Base-by-base conservation (phyloP, 441 rosid genomes). In the Bocquillonia castaneifolia region DNA sequence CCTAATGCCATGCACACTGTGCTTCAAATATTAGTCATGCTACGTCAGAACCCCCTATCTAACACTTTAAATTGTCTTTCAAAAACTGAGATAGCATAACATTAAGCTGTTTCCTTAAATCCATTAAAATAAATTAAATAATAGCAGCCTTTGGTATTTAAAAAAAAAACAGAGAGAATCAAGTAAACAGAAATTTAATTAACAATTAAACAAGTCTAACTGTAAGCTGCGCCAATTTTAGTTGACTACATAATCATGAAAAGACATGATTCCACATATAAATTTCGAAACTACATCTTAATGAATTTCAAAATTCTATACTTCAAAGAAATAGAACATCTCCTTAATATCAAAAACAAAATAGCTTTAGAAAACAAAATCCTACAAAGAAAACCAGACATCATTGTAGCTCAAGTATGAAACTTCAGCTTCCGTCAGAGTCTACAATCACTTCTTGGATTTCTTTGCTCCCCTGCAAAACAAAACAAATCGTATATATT, bases 361-460 rank as follows among this genome's bases (percentile, higher is more conserved):
- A 18, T n/a, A 57, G 29, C 40, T 64, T 64, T 64, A 26, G 37
- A 13, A 20, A 53, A 53, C 29, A 70, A 32, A 22, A 44, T 18
- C 50, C 53, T 34, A 9, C 25, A 17, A 70, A n/a, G 28, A 44
- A 44, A 53, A 31, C 40, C 53, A 53, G 54, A 31, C 37, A 62
- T 53, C 61, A 70, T 25, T 34, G 22, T 29, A n/a, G 51, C 29
- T 61, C 29, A 2, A 14, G 51, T 37, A 60, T 61, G 42, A 53
- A 37, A 50, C 66, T 44, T 31, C 62, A n/a, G 40, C 53, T n/a
- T 67, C 54, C 36, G 36, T 17, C 55, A 12, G 48, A 40, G 63
- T 57, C 61, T 20, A 20, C 31, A 56, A 22, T 72, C 67, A 72
- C 71, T 72, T 72, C 71, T 72, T 66, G 15, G 71, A 52, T 67